A percentile compares a stretch with the other conserved stretches of the same genome.
Conservation (phyloP, 441 rosid genomes). For the Jatropha multifida region DNA sequence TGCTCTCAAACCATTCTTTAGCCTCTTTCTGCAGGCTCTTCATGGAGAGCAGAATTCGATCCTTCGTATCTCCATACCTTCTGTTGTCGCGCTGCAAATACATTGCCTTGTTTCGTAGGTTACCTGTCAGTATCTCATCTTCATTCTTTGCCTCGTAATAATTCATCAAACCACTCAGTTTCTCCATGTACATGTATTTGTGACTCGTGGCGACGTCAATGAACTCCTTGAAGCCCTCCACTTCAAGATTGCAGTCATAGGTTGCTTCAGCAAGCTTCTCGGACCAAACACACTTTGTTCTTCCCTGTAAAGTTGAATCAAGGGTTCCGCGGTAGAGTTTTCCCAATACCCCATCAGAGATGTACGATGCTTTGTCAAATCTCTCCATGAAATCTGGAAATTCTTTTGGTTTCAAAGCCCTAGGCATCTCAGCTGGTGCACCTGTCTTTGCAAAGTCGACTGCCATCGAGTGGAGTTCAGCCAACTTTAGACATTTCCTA, state of each 20-base stretch:
- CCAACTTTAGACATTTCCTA: conserved; percentile 66
- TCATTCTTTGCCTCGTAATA: conserved; percentile 63
- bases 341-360: conserved; percentile 61
- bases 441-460: conserved; percentile 97
- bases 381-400: conserved; percentile 96
- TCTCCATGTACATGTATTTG: conserved; percentile 61
- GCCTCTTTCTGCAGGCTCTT: conserved; percentile 65
- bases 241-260: conserved; percentile 68
- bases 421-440: conserved; percentile 93
- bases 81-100: conserved; percentile 79
- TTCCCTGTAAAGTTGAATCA: conserved; percentile 28
- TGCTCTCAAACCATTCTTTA: conserved; percentile 64
- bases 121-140: conserved; percentile 91
- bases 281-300: conserved; percentile 41
- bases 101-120: conserved; percentile 49
- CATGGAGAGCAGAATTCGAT: conserved; percentile 54
- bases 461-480: conserved; percentile 87
- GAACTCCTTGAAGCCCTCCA: conserved; percentile 56
- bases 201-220: conserved; percentile 48
- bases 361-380: conserved; percentile 52
- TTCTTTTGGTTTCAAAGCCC: conserved; percentile 65
- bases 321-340: conserved; percentile 69
- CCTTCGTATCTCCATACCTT: conserved; percentile 74
- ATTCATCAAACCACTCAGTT: conserved; percentile 57
- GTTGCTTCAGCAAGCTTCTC: conserved; percentile 33